Conservation (phyloP, 2,329 filamentous ascomycete species). For the Penicillium sp. region DNA sequence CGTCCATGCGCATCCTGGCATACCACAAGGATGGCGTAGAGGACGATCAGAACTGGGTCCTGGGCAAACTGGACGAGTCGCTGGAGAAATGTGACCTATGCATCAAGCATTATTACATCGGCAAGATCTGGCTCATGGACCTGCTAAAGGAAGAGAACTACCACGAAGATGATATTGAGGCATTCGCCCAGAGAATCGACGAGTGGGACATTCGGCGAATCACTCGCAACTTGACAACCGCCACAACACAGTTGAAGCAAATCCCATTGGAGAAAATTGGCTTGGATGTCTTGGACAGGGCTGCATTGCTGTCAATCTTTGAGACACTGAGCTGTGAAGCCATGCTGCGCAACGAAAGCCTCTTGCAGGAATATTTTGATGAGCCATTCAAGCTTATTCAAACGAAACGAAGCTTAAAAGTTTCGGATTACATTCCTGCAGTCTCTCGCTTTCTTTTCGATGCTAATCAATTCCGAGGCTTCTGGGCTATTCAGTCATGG, state of each 20-base stretch:
- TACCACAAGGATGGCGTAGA: constrained; percentile 62
- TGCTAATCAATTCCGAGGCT: constrained; percentile 60
- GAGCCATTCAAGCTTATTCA: constrained; percentile 79
- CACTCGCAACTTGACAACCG: constrained; percentile 58
- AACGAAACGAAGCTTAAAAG: constrained; percentile 72
- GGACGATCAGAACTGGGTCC: constrained; percentile 61
- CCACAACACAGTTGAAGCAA: constrained; percentile 54
- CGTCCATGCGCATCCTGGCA: constrained; percentile 68
- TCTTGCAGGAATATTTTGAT: constrained; percentile 66
- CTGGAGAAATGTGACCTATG: constrained; percentile 68
- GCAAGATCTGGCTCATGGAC: constrained; percentile 62
- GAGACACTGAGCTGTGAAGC: constrained; percentile 83
- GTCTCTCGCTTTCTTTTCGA: constrained; percentile 85
- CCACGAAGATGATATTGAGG: constrained; percentile 48
- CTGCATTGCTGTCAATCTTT: constrained; percentile 76
- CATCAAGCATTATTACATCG: constrained; percentile 71
- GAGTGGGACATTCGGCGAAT: constrained; percentile 63
- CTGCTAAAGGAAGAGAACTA: constrained; percentile 62
- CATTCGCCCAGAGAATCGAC: constrained; percentile 59
- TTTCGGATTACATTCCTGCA: constrained; percentile 74
- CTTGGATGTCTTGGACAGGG: constrained; percentile 52
- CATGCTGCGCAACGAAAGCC: constrained; percentile 62
- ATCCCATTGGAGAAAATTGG: constrained; percentile 53
- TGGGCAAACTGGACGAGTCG: constrained; percentile 55
- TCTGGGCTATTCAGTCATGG: constrained; percentile 71